Conservation (phyloP, 371 early-diverging fungal genomes). For the Mortierella sp. region DNA sequence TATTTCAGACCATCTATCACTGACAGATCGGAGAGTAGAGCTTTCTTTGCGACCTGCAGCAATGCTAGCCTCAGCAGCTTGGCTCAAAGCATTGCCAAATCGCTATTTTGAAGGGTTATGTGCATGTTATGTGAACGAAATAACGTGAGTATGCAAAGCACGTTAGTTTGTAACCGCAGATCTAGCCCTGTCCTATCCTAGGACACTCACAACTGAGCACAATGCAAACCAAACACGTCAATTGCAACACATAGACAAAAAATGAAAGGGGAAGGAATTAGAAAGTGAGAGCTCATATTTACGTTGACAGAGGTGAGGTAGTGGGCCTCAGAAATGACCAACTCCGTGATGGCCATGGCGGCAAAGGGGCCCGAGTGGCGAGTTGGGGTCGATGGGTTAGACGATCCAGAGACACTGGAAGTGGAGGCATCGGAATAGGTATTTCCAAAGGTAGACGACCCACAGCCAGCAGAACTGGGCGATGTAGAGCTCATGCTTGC, state of each 20-base stretch:
- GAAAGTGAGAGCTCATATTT: not conserved
- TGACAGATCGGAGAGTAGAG: conserved; percentile 22
- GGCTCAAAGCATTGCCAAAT: conserved; percentile 22
- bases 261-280: not conserved
- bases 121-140: not conserved
- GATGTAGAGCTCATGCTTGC: conserved; percentile 28
- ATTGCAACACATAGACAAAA: not conserved
- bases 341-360: conserved; percentile 47
- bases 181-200: not conserved
- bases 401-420: conserved; percentile 11
- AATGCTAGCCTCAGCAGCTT: conserved; percentile 13
- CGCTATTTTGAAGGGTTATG: conserved; percentile 15
- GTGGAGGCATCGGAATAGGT: conserved; percentile 22
- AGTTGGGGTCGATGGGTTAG: conserved; percentile 17
- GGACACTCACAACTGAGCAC: not conserved
- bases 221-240: not conserved
- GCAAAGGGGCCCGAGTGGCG: conserved; percentile 21
- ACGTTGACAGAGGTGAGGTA: conserved; percentile 34
- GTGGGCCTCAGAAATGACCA: conserved; percentile 44
- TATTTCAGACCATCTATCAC: conserved; percentile 40
- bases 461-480: conserved; percentile 15
- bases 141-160: not conserved
- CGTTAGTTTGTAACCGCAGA: not conserved
- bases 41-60: conserved; percentile 38
- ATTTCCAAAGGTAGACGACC: conserved; percentile 2